Base-by-base conservation (phyloP, 1,284 basidiomycete species). In the Kwoniella shivajii region DNA sequence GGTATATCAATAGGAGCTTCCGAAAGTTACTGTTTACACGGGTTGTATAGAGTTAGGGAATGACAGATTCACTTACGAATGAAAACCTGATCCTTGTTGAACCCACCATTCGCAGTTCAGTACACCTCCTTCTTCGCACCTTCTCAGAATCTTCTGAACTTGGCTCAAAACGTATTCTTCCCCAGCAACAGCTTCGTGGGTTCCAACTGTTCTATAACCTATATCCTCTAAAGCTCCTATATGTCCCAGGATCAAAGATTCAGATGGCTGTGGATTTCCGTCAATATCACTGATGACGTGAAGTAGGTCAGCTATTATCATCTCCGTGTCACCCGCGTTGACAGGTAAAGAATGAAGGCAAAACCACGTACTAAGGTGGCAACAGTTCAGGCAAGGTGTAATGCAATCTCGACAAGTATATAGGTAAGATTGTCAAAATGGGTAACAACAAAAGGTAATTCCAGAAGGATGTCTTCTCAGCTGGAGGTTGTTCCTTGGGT, bases 181-280 rank as follows among this genome's bases (percentile, higher is more conserved):
- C 5, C 89, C 92, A 27, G 85, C 77, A 0, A 90, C 86, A 78
- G 97, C 92, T 74, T 97, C 90, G 38, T 83, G 82, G 0, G 93
- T 95, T 0, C 95, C 95, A 16, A 96, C 90, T 0, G 90, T 95
- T 39, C 95, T 84, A 78, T 88, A 98, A 4, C 94, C 94, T 57
- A 95, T 90, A 30, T 85, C 85, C 72, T 93, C 91, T 34, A 66
- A 73, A 5, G 65, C 73, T 38, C 56, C 54, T 39, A 78, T 72
- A 44, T 78, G 77, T 1, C 24, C 31, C n/a, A 75, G 51, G 6
- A 76, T 69, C 16, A 71, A 63, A 41, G 64, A 55, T 53, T 78
- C 77, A 20, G 72, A 72, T 2, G 68, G 64, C 48, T 75, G 72
- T 0, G 72, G 64, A 5, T 51, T 48, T 13, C 70, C 72, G 20